A percentile compares a stretch with the other conserved stretches of the same genome.
phyloP scores from a whole-genome alignment of 257 asterid genomes.

The Perilla frutescens region DNA sequence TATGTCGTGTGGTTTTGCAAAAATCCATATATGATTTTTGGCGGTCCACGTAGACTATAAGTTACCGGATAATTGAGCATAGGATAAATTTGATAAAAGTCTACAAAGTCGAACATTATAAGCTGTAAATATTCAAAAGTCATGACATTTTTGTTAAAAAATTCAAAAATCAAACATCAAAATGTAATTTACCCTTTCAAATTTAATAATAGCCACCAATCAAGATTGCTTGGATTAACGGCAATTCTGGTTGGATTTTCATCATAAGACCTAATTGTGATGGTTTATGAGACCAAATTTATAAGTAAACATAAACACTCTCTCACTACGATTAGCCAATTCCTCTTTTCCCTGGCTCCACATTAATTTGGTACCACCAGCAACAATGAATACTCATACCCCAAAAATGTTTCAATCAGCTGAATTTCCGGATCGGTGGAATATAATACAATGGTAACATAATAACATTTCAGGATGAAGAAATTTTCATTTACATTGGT shows the following conservation, averaged over 20 bases:
- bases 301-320: not conserved
- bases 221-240: conserved; percentile 24
- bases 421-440: not conserved
- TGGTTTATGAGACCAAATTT: conserved; percentile 31
- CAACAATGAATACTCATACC: not conserved
- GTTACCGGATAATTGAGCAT: too few species aligned
- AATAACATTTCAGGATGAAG: conserved; percentile 11
- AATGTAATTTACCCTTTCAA: too few species aligned
- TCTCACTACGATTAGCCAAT: not conserved
- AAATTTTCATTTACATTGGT: conserved; percentile 20
- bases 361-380: conserved; percentile 13
- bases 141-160: too few species aligned
- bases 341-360: conserved; percentile 3
- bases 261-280: conserved; percentile 28
- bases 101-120: too few species aligned
- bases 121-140: too few species aligned
- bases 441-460: not conserved
- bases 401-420: not conserved
- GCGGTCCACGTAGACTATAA: too few species aligned
- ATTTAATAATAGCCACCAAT: not conserved
- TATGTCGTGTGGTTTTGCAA: too few species aligned
- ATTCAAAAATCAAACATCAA: too few species aligned
- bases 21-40: too few species aligned
- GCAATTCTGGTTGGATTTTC: conserved; percentile 32
- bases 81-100: too few species aligned